Base-by-base conservation (phyloP, 371 early-diverging fungal genomes). In the Agmasoma carcini region DNA sequence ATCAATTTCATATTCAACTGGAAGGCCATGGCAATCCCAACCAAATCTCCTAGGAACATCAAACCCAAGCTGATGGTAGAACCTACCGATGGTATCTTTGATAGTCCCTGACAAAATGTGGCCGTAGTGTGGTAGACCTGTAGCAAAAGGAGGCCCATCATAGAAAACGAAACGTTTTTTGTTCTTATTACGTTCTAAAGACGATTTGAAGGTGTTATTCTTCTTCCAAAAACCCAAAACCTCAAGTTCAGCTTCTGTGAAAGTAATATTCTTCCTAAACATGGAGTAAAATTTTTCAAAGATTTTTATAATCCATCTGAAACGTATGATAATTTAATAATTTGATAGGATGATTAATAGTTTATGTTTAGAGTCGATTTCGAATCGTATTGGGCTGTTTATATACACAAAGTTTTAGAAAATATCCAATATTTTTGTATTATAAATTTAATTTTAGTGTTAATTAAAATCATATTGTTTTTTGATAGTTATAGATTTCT, bases 61-160 rank as follows among this genome's bases (percentile, higher is more conserved):
- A 75, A 88, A 89, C 47, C 93, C 96, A 36, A 90, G 95, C 74
- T 83, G 82, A 68, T 85, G 83, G 38, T 90, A 93, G 79, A 85
- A 99, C 54, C 99, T 82, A 9, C 95, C 93, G 50, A 99, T 88
- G 43, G 89, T 85, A 78, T 99, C 99, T 82, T 99, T 99, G 78
- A 99, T 92, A 61, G 99, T 94, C 66, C 97, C 95, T 36, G 91
- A 88, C 19, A 99, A 81, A 79, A 99, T 81, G 70, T 99, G 99
- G 46, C 99, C 99, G 74, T 95, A 96, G 75, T 99, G 99, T 40
- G 99, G 99, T 65, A 95, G 81, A 45, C 99, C 99, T 14, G 99
- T 99, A 49, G 96, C 97, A 75, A 99, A 99, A 22, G 99, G 99
- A 41, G 99, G 99, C 11, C 97, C 99, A 75, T 94, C 96, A 75